Conservation (phyloP, 306 rosid genomes). For the Quercus ilex region DNA sequence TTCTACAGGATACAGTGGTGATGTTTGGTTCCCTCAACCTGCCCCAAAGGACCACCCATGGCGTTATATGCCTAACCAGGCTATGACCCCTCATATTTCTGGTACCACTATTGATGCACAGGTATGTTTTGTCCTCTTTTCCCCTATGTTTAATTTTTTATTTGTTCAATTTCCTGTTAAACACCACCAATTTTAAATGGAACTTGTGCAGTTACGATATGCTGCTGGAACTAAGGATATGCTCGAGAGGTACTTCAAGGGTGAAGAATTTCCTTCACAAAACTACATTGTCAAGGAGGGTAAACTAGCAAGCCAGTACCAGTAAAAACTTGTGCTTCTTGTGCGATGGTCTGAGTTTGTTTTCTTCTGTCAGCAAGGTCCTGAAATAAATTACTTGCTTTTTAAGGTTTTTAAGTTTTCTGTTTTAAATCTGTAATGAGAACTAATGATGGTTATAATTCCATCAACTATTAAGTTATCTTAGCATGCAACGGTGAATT, state of each 20-base stretch:
- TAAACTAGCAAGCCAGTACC: constrained; percentile 83
- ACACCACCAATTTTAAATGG: constrained; percentile 2
- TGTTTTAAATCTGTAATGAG: constrained; percentile 9
- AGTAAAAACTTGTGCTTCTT: constrained; percentile 26
- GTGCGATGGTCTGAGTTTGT: neutral
- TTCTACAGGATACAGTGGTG: constrained; percentile 83
- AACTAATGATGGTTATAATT: neutral
- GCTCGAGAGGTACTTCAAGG: constrained; percentile 89
- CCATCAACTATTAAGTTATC: neutral
- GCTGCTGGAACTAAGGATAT: constrained; percentile 93
- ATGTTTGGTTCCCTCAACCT: constrained; percentile 95
- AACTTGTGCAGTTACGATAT: constrained; percentile 63
- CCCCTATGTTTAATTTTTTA: neutral
- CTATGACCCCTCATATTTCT: constrained; percentile 96
- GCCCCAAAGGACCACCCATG: constrained; percentile 99
- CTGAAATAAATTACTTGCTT: neutral
- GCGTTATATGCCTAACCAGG: constrained; percentile 98
- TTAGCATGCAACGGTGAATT: neutral
- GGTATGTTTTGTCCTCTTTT: constrained; percentile 38
- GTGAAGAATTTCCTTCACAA: constrained; percentile 80
- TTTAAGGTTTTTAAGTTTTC: constrained; percentile 14
- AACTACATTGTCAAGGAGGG: constrained; percentile 97
- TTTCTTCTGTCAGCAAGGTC: neutral
- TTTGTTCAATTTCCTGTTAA: neutral
- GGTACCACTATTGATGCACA: constrained; percentile 98